Base-by-base conservation (phyloP, 306 rosid species). In the Citrullus mucosospermus region DNA sequence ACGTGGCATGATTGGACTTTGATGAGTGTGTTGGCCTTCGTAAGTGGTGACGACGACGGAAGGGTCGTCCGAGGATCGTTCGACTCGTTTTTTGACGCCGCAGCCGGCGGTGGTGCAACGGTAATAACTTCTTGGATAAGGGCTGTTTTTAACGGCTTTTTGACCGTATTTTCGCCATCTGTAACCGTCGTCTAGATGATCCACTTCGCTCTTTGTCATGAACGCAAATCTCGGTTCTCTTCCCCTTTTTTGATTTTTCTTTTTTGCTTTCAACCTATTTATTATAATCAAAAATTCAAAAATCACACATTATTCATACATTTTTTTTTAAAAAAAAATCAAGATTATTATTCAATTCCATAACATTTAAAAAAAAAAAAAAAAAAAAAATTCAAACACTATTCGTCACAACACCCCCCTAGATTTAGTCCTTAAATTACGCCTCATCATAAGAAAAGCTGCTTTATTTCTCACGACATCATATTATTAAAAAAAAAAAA, bases 81-180 rank as follows among this genome's bases (percentile, higher is more conserved):
- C 93, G 69, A 90, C 87, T 44, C 91, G 83, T 83, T 90, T 90
- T 86, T 90, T 90, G 38, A 90, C 90, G 4, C 88, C 89, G 61
- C 93, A 90, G 6, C 78, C 84, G 0, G 61, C 53, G 0, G 91
- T 82, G 79, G 93, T 90, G 88, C 93, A 90, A 60, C 93, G 89
- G 76, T 88, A 90, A 56, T 90, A 90, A 56, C 91, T 90, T 88
- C 93, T 88, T 10, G 93, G 93, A 70, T 80, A 80, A 3, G 90
- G 91, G 84, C 90, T 90, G 74, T 90, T 90, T 77, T 90, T 90
- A 4, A 90, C 90, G 13, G 89, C 91, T 79, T 90, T 90, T 41
- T 90, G 93, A 20, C 93, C 93, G 82, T 90, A 90, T 82, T 90
- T 90, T 11, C 93, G 86, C 93, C 93, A 90, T 30, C 90, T 79